Evolutionary conservation across 169 alveolate species (phyloP), one percentile per base, ranked within the genome.

Genomic region (Cryptosporidium ubiquitum): DNA sequence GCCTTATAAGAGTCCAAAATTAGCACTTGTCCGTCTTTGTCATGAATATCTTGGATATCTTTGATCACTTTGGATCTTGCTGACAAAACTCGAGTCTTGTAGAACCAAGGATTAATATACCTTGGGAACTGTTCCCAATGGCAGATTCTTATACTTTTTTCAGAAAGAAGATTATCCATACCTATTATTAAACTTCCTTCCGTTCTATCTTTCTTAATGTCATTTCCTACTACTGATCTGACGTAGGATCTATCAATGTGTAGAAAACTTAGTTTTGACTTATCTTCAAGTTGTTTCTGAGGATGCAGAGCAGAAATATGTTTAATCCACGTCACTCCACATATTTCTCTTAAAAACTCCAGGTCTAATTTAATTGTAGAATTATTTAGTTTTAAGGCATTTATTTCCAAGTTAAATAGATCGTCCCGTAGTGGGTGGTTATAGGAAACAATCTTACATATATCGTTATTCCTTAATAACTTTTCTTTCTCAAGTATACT

Each of bases 121-220:
- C 35, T 79, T 12, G 89, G 89, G 20, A 79, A 60, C 64, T 79
- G 68, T 16, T 79, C 89, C 89, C 89, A 79, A 16, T 79, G 89
- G 26, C 89, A 79, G 20, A 79, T 40, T 3, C 40, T 64, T 31
- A 64, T 61, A 4, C 10, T 64, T 44, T 37, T 58, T 16, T 79
- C 18, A 37, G 33, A 6, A 73, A 70, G 47, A 23, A 49, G 60
- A 35, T 70, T 70, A 14, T 47, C 47, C 49, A 70, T 42, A 23
- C 39, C 39, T 2, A 70, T 47, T 16, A 70, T 47, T 9, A 70
- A 49, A 23, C 68, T 70, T n/a, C 84, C 84, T 31, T 70, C 55
- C 26, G 68, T 70, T 37, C 84, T 49, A 20, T 49, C 66, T 12
- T n/a, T 33, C 18, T 70, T 70, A 49, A 70, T 70, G 20, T 49